Conservation (phyloP, 306 rosid species). For the Heteromeles arbutifolia region DNA sequence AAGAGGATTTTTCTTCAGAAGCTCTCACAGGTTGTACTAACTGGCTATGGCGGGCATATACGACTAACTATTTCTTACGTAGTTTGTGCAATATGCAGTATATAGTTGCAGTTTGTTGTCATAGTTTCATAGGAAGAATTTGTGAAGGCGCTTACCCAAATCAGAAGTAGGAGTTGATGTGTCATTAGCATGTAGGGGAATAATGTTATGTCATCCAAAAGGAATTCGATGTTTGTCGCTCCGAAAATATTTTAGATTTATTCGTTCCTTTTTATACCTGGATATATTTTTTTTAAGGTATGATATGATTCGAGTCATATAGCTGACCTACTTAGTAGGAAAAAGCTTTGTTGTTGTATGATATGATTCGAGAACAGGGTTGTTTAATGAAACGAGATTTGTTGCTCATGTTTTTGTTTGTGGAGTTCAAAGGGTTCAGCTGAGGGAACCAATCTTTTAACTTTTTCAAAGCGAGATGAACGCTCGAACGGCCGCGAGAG, state of each 20-base stretch:
- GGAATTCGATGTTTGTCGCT: background rate
- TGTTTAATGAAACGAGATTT: background rate
- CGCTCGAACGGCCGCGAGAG: no score
- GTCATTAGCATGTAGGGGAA: background rate
- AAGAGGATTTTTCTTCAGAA: background rate
- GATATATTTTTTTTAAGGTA: background rate
- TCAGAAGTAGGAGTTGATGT: slow-evolving; percentile 3
- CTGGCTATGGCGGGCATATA: background rate
- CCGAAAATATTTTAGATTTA: background rate
- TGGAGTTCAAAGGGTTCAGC: background rate
- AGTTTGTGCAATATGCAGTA: background rate
- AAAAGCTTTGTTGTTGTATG: no score
- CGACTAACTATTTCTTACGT: background rate
- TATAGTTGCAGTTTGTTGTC: background rate
- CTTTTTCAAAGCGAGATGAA: background rate
- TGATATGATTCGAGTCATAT: background rate
- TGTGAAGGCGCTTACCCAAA: background rate
- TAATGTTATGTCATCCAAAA: background rate
- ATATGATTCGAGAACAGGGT: background rate
- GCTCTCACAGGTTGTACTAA: slow-evolving; percentile 1
- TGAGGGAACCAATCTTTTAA: background rate
- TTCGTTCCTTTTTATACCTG: background rate
- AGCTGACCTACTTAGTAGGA: no score
- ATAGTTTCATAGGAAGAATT: background rate
- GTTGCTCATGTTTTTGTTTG: background rate